A percentile compares a stretch with the other conserved stretches of the same genome.
Conservation (phyloP, 2,329 filamentous ascomycete genomes). For the Hyphodiscus sp. region DNA sequence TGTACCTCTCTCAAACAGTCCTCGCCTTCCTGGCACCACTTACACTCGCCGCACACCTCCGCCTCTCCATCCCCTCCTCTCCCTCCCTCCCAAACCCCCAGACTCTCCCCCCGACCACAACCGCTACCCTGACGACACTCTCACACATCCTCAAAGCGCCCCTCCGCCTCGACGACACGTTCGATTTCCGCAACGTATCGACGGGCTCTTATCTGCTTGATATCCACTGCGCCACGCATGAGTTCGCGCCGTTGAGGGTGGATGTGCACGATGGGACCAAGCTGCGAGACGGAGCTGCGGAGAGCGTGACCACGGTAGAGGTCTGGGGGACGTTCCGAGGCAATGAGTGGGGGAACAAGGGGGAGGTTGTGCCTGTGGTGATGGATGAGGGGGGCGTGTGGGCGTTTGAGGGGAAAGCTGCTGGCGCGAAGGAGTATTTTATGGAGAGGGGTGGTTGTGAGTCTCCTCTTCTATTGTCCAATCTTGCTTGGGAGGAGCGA, state of each 20-base stretch:
- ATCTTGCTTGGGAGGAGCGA: background rate
- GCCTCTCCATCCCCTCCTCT: conserved; percentile 22
- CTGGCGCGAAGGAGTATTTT: conserved; percentile 62
- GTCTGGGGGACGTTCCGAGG: conserved; percentile 84
- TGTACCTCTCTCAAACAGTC: conserved; percentile 33
- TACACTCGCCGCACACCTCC: conserved; percentile 28
- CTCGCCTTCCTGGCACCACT: conserved; percentile 33
- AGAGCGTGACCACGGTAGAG: conserved; percentile 40
- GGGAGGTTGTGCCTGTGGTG: conserved; percentile 47
- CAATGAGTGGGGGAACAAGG: conserved; percentile 85
- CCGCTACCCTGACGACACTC: conserved; percentile 58
- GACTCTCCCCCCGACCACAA: conserved; percentile 48
- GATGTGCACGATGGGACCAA: conserved; percentile 49
- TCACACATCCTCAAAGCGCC: conserved; percentile 49
- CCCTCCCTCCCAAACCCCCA: conserved; percentile 30
- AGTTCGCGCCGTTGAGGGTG: conserved; percentile 73
- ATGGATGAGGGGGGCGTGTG: conserved; percentile 14
- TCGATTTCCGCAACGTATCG: conserved; percentile 68
- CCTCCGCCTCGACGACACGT: conserved; percentile 61
- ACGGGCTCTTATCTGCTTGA: conserved; percentile 75
- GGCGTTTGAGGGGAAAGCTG: conserved; percentile 28
- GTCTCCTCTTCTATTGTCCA: conserved; percentile 31
- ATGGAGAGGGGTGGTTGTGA: conserved; percentile 68
- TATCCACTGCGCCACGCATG: conserved; percentile 66
- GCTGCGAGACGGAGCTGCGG: conserved; percentile 22